Percentiles rank a stretch among this genome's conserved stretches.
Conservation (phyloP, 208 protist genomes). For the Acanthamoeba polyphaga region DNA sequence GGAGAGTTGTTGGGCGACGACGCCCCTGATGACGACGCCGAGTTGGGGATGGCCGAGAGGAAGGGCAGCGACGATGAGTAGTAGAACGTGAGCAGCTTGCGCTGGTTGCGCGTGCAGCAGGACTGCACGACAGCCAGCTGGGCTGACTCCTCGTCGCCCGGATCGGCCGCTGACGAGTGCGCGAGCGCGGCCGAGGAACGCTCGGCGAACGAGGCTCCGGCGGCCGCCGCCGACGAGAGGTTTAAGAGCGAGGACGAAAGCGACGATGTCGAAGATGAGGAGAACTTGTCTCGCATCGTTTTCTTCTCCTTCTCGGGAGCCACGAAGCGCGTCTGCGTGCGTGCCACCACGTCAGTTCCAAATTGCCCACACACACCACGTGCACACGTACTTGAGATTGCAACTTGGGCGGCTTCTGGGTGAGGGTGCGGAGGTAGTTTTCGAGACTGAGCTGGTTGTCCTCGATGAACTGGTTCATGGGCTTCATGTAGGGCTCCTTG, state of each 20-base stretch:
- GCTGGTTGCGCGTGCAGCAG: conserved; percentile 46
- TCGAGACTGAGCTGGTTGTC: conserved; percentile 50
- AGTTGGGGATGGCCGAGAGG: neutral
- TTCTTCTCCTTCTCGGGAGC: conserved; percentile 51
- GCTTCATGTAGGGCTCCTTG: conserved; percentile 73
- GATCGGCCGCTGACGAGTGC: neutral
- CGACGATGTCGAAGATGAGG: no score
- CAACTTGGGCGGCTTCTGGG: conserved; percentile 59
- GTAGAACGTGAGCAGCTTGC: conserved; percentile 38
- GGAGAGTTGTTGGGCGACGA: neutral
- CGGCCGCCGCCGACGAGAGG: neutral
- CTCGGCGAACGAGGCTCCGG: neutral
- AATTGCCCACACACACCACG: neutral
- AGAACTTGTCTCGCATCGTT: neutral
- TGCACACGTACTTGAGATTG: neutral
- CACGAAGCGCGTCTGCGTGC: neutral
- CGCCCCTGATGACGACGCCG: neutral
- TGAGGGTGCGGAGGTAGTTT: conserved; percentile 38
- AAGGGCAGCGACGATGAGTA: conserved; percentile 32
- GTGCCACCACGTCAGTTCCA: no score
- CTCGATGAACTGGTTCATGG: conserved; percentile 75
- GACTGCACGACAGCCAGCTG: conserved; percentile 21
- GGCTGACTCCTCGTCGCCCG: conserved; percentile 28
- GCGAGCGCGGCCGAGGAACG: neutral
- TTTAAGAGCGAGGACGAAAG: no score